phyloP scores from a whole-genome alignment of 2,329 filamentous ascomycete genomes.

The Xylaria sp. region DNA sequence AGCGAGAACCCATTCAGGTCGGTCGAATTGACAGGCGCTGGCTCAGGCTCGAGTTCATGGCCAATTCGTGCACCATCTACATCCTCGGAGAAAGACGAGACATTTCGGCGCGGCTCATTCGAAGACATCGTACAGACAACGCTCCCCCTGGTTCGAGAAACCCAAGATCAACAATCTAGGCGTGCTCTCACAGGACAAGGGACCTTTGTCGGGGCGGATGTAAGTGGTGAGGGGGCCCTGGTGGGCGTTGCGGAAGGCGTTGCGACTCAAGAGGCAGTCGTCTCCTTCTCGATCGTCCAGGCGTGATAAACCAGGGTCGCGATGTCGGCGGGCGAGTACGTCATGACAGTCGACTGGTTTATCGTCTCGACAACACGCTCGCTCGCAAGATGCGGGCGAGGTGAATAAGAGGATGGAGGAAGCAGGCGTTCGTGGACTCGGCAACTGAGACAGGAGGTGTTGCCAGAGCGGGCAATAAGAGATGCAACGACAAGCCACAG shows the following conservation, averaged over 20 bases:
- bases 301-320: slow-evolving; percentile 28
- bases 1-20: slow-evolving; percentile 36
- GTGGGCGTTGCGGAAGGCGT: slow-evolving; percentile 16
- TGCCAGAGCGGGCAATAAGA: not conserved
- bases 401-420: slow-evolving; percentile 5
- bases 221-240: not conserved
- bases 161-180: slow-evolving; percentile 2
- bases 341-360: slow-evolving; percentile 26
- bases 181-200: slow-evolving; percentile 12
- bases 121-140: slow-evolving; percentile 37
- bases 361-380: slow-evolving; percentile 16
- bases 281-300: slow-evolving; percentile 27
- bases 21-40: slow-evolving; percentile 30
- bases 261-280: slow-evolving; percentile 25
- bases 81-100: slow-evolving; percentile 34
- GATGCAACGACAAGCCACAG: not conserved
- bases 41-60: slow-evolving; percentile 30
- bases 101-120: slow-evolving; percentile 32
- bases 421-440: slow-evolving; percentile 6
- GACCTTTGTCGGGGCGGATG: not conserved
- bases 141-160: slow-evolving; percentile 14
- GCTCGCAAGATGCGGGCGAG: slow-evolving; percentile 13
- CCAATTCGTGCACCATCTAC: slow-evolving; percentile 33
- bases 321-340: slow-evolving; percentile 22
- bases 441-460: slow-evolving; percentile 8